phyloP scores from a whole-genome alignment of 805 yeast species.

The Metschnikowia gelsemii region DNA sequence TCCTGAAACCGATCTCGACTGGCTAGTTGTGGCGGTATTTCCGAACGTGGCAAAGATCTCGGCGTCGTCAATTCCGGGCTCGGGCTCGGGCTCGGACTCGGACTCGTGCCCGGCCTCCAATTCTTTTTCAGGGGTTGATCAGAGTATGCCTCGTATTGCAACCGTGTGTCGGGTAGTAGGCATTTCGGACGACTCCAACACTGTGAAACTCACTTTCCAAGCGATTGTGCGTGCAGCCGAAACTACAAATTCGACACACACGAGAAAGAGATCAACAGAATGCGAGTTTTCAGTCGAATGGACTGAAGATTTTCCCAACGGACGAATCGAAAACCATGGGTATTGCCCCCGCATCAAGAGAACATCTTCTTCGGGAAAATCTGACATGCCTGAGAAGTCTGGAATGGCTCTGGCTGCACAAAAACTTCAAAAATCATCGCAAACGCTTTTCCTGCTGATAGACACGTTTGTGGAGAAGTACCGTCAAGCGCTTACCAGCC shows the following conservation, averaged over 20 bases:
- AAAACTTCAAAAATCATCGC: slow-evolving; percentile 20
- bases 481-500: slow-evolving; percentile 29
- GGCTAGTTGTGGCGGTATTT: slow-evolving; percentile 37
- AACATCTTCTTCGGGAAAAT: too few relatives aligned
- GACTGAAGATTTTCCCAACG: slow-evolving; percentile 17
- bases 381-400: too few relatives aligned
- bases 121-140: too few relatives aligned
- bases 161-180: slow-evolving; percentile 51
- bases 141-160: too few relatives aligned
- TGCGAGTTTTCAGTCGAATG: slow-evolving; percentile 34
- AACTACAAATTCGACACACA: slow-evolving; percentile 8
- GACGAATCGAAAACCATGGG: too few relatives aligned
- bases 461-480: slow-evolving; percentile 40
- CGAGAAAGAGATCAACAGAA: slow-evolving; percentile 4
- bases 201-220: slow-evolving; percentile 47
- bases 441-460: slow-evolving; percentile 35
- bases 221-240: slow-evolving; percentile 55
- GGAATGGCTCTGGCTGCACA: too few relatives aligned
- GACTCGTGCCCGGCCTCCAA: too few relatives aligned
- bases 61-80: slow-evolving; percentile 17
- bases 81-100: slow-evolving; percentile 4
- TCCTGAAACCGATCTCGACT: slow-evolving; percentile 29
- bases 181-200: slow-evolving; percentile 43
- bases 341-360: too few relatives aligned
- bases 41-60: slow-evolving; percentile 35